phyloP scores from a whole-genome alignment of 1,284 basidiomycete species.

The Phellopilus nigrolimitatus region DNA sequence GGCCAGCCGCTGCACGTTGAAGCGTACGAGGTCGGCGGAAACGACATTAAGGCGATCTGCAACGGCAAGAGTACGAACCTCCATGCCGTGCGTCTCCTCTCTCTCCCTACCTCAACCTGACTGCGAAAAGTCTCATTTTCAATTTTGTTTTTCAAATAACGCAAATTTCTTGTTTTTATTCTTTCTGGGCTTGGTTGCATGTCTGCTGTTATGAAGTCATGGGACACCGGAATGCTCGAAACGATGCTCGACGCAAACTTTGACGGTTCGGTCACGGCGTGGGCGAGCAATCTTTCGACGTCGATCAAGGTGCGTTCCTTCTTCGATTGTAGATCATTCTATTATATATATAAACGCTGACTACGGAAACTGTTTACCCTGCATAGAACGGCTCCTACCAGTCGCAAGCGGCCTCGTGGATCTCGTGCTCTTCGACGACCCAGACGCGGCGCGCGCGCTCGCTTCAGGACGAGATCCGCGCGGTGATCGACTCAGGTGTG shows the following conservation, averaged over 20 bases:
- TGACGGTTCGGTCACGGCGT: constrained; percentile 35
- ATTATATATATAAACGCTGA: background rate
- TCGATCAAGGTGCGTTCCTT: constrained; percentile 37
- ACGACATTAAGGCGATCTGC: constrained; percentile 38
- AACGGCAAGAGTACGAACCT: constrained; percentile 41
- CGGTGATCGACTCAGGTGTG: constrained; percentile 21
- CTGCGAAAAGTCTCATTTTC: too few species aligned
- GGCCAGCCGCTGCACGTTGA: constrained; percentile 49
- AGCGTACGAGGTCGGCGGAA: constrained; percentile 39
- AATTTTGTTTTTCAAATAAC: too few species aligned
- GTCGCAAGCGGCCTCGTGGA: constrained; percentile 38
- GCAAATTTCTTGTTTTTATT: too few species aligned
- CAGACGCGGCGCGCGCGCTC: constrained; percentile 28
- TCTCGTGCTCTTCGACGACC: constrained; percentile 42
- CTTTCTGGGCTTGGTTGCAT: background rate
- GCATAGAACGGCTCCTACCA: constrained; percentile 37
- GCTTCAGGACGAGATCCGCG: constrained; percentile 33
- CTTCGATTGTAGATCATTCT: background rate
- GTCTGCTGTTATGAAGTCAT: constrained; percentile 23
- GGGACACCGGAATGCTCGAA: constrained; percentile 41
- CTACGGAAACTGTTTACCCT: background rate
- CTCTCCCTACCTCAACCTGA: too few species aligned
- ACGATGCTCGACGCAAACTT: constrained; percentile 40
- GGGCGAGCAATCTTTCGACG: constrained; percentile 38
- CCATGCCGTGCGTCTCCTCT: constrained; percentile 37